Base-by-base conservation (phyloP, 164 flowering plant species). In the Nelumbo lutea region DNA sequence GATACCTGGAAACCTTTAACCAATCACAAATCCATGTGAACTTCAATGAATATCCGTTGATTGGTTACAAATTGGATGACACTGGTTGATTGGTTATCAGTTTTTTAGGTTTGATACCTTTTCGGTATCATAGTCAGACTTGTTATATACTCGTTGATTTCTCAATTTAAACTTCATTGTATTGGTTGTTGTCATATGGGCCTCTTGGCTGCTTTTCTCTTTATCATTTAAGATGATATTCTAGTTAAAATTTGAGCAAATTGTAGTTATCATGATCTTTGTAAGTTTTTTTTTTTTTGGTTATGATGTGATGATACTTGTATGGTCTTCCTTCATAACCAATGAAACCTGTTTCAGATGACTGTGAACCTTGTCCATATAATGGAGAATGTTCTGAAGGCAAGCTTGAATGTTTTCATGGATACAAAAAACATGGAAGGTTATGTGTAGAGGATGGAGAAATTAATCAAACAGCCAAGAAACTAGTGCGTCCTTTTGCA, bases 331-430 rank as follows among this genome's bases (percentile, higher is more conserved):
- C 38, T 44, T 66, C 43, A 64, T 73, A 64, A 74, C 68, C 65
- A 52, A 43, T 71, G 41, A 11, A 13, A 8, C 27, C 65, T 38
- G 9, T 72, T 80, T 27, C 88, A 92, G 98, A 85, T 72, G 56
- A 56, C 62, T 95, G 99, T 76, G 86, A 85, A 69, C 97, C 96
- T 66, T 93, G 98, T 83, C 97, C 99, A 51, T 72, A 69, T 14
- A 77, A 93, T 73, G 98, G 91, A 41, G 79, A 76, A 71, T 95
- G 99, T 73, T 58, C 75, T 61, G 66, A 83, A 48, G 93, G 97
- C 50, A 83, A 83, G 75, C 72, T 88, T 83, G 86, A 87, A 67
- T 95, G 99, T 76, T 57, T 52, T 62, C 83, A 44, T 69, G 99
- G 98, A 5, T 95, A 86, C 77, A 79, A 76, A 74, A 83, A 77